A percentile compares a stretch with the other conserved stretches of the same genome.
Conservation (phyloP, 78 protist genomes). For the Protostelium mycophagum region DNA sequence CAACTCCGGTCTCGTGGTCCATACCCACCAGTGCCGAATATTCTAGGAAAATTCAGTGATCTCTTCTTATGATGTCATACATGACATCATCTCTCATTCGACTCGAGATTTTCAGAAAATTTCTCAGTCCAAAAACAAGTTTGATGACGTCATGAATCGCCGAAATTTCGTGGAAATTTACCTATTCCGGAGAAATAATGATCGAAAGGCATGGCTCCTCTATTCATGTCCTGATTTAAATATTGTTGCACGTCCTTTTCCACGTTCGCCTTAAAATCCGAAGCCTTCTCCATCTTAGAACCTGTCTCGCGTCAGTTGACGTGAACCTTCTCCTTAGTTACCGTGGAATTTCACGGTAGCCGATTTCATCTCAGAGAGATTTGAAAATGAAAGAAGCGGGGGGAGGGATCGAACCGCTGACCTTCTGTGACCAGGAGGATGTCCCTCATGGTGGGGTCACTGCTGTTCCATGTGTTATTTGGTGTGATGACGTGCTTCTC, state of each 20-base stretch:
- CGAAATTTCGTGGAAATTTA: neutral
- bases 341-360: too few species aligned
- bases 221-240: neutral
- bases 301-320: neutral
- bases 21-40: neutral
- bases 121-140: too few species aligned
- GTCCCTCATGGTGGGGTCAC: neutral
- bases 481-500: neutral
- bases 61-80: neutral
- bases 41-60: neutral
- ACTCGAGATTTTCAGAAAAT: too few species aligned
- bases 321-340: neutral
- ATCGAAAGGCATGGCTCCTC: neutral
- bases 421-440: neutral
- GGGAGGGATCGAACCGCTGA: neutral
- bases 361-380: too few species aligned
- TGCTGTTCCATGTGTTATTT: neutral
- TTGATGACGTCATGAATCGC: too few species aligned
- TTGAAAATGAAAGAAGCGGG: too few species aligned
- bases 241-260: neutral
- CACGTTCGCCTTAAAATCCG: neutral
- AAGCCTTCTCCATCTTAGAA: neutral
- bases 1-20: neutral
- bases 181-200: neutral
- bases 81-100: neutral